A percentile compares a stretch with the other conserved stretches of the same genome.
Evolutionary conservation across 2,329 filamentous ascomycete genomes (phyloP).

Genomic region (Phyllachora maydis): DNA sequence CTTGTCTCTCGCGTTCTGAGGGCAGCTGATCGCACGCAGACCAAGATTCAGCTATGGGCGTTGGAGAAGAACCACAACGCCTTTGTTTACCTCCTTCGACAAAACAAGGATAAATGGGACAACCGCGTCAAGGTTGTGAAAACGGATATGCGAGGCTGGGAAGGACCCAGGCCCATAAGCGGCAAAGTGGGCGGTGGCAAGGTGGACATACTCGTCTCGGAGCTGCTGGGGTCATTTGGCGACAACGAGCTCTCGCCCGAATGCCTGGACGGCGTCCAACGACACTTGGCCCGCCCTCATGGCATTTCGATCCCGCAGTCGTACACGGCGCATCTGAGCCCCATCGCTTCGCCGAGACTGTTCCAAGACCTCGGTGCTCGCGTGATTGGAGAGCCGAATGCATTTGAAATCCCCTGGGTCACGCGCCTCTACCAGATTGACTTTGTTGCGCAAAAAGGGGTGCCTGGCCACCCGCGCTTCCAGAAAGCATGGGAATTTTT

Average conservation of each 20-base stretch:
- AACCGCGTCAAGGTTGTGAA: constrained; percentile 72
- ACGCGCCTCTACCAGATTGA: constrained; percentile 83
- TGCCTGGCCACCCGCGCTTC: constrained; percentile 38
- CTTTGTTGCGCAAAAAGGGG: constrained; percentile 45
- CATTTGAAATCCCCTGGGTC: constrained; percentile 84
- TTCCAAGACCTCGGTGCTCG: constrained; percentile 60
- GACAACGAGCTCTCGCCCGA: constrained; percentile 93
- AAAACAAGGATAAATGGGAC: constrained; percentile 68
- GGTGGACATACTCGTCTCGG: constrained; percentile 85
- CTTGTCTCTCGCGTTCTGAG: constrained; percentile 72
- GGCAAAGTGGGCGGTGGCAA: constrained; percentile 14
- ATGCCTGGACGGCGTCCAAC: constrained; percentile 87
- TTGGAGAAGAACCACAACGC: constrained; percentile 98
- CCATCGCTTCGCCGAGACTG: constrained; percentile 71
- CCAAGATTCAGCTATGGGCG: constrained; percentile 72
- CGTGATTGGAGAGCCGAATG: constrained; percentile 35
- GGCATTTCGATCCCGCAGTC: constrained; percentile 88
- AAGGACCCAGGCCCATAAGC: constrained; percentile 44
- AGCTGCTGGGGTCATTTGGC: constrained; percentile 84
- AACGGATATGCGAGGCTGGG: constrained; percentile 95
- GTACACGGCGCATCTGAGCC: constrained; percentile 87
- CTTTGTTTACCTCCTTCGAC: constrained; percentile 74
- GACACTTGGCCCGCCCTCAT: constrained; percentile 55
- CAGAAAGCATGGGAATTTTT: constrained; percentile 64
- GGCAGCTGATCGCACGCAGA: constrained; percentile 55